Percentiles rank a stretch among this genome's conserved stretches.
Conservation (phyloP, 2,329 filamentous ascomycete genomes). For the Raffaelea ambrosiae region DNA sequence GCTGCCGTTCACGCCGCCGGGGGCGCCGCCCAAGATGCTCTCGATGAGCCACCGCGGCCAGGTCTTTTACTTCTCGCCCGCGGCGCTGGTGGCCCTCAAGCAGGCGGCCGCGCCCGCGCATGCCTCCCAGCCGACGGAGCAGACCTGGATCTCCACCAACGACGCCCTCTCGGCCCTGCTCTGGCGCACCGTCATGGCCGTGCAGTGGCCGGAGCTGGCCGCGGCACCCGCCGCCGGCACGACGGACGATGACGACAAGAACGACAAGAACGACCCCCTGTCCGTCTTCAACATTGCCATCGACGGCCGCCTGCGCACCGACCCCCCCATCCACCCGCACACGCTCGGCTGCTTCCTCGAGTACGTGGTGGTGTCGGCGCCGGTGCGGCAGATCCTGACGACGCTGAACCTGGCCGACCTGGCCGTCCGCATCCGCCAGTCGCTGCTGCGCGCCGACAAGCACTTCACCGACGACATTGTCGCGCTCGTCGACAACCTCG, state of each 20-base stretch:
- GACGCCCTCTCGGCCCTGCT: constrained; percentile 1
- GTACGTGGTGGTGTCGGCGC: background rate
- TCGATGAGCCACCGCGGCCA: constrained; percentile 1
- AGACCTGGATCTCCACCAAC: constrained; percentile 2
- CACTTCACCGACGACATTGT: constrained; percentile 1
- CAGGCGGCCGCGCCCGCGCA: background rate
- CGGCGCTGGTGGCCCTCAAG: background rate
- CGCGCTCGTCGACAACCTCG: background rate
- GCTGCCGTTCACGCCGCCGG: constrained; percentile 2
- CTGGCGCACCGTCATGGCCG: constrained; percentile 1
- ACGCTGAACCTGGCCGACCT: background rate
- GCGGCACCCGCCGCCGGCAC: too few relatives aligned
- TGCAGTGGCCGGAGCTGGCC: background rate
- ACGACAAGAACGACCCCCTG: background rate
- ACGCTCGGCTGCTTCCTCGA: constrained; percentile 1
- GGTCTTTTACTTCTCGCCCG: constrained; percentile 1
- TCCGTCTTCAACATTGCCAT: constrained; percentile 2
- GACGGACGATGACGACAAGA: background rate
- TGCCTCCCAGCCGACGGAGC: background rate
- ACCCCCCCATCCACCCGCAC: constrained; percentile 1
- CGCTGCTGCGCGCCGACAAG: background rate
- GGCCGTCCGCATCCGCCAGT: background rate
- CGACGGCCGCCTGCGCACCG: constrained; percentile 1
- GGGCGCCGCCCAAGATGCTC: constrained; percentile 1
- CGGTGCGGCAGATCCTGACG: background rate